These are phyloP conservation scores for Cercophora samala DNA, from an alignment of 495 filamentous ascomycete species.

Conservation along the genomic window DNA sequence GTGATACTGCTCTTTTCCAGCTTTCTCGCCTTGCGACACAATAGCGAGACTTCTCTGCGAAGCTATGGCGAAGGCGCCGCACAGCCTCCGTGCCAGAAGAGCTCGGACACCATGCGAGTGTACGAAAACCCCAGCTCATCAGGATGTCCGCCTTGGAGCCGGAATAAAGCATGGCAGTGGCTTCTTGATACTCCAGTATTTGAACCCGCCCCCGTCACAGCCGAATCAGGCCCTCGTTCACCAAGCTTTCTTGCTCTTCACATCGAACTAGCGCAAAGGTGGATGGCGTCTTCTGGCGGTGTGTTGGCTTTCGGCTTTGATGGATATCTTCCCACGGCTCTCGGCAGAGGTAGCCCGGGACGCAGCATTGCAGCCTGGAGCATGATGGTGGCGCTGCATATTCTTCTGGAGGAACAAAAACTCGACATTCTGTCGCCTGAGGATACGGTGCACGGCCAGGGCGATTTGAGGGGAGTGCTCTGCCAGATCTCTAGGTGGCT, in stretches of 20 bases:
- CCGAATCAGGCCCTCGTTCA: constrained; percentile 27
- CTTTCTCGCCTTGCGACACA: constrained; percentile 40
- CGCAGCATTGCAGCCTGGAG: constrained; percentile 61
- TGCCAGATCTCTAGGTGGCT: constrained; percentile 82
- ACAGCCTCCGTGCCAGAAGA: constrained; percentile 19
- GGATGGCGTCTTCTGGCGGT: constrained; percentile 55
- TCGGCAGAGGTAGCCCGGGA: constrained; percentile 48
- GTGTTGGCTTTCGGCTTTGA: constrained; percentile 47
- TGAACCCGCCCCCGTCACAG: constrained; percentile 11
- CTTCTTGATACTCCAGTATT: constrained; percentile 54
- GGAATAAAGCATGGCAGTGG: constrained; percentile 69
- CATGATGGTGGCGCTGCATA: constrained; percentile 74
- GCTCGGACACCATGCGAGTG: constrained; percentile 40
- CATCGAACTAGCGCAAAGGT: constrained; percentile 47
- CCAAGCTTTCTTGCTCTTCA: constrained; percentile 44
- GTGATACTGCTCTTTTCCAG: constrained; percentile 64
- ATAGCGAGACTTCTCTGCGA: constrained; percentile 20
- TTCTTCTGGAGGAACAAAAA: constrained; percentile 84
- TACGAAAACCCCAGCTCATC: constrained; percentile 45
- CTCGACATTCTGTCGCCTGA: constrained; percentile 64
- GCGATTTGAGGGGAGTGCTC: constrained; percentile 64
- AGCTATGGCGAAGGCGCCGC: neutral
- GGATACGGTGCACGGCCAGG: constrained; percentile 47
- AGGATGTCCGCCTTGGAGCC: constrained; percentile 63
- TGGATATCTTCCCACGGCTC: constrained; percentile 62